Evolutionary conservation across 768 basidiomycete species (phyloP).

Genomic region (Pisolithus microcarpus): DNA sequence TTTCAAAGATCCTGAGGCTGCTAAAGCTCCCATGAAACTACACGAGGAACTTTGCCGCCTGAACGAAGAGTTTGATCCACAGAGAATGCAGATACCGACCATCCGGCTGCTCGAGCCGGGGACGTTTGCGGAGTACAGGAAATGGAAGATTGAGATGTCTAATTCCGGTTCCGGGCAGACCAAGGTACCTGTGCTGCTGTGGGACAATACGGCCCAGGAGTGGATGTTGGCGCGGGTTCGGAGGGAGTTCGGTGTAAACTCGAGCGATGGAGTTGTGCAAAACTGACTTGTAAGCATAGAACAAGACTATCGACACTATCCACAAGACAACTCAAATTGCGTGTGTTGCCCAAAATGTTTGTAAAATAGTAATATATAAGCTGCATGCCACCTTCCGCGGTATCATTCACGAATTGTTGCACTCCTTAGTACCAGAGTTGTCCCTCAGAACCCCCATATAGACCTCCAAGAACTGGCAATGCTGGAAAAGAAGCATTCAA

Average conservation of each 20-base stretch:
- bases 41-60: neutral
- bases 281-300: no score
- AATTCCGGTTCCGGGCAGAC: constrained; percentile 1
- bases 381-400: no score
- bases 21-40: constrained; percentile 2
- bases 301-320: no score
- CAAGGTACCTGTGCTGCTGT: constrained; percentile 2
- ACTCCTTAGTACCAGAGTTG: no score
- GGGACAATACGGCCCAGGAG: neutral
- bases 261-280: no score
- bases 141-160: neutral
- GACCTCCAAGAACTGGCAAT: neutral
- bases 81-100: neutral
- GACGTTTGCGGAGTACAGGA: neutral
- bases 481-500: neutral
- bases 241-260: neutral
- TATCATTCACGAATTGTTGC: no score
- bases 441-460: neutral
- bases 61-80: neutral
- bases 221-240: constrained; percentile 8
- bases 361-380: no score
- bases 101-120: constrained; percentile 3
- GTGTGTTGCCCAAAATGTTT: no score
- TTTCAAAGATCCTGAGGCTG: neutral
- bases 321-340: no score